These are phyloP conservation scores for Cutaneotrichosporon mucoides DNA, from an alignment of 1,284 basidiomycete species.

Conservation along the genomic window DNA sequence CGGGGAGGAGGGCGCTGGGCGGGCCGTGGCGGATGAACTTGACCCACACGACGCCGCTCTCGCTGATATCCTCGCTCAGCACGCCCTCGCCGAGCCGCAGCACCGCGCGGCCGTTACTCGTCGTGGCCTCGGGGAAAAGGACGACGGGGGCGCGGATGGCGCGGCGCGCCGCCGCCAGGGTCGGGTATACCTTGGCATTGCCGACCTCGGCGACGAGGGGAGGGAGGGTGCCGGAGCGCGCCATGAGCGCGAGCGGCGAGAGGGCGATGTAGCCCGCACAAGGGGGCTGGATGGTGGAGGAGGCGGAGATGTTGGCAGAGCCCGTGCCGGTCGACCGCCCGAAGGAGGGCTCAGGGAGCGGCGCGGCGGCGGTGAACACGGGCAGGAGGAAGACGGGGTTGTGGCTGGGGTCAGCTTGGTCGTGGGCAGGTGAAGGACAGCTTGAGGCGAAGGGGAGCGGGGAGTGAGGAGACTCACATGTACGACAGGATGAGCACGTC, in stretches of 20 bases:
- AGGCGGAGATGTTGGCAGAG: slow-evolving; percentile 59
- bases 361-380: slow-evolving; percentile 52
- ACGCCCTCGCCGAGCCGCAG: slow-evolving; percentile 67
- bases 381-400: slow-evolving; percentile 78
- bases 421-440: too few species aligned
- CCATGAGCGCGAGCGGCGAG: slow-evolving; percentile 62
- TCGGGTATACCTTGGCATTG: slow-evolving; percentile 26
- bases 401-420: slow-evolving; percentile 56
- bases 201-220: slow-evolving; percentile 48
- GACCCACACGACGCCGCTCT: slow-evolving; percentile 59
- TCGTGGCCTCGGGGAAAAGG: slow-evolving; percentile 84
- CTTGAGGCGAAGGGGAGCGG: too few species aligned
- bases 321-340: slow-evolving; percentile 55
- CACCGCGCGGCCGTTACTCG: slow-evolving; percentile 76
- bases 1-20: slow-evolving; percentile 59
- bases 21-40: slow-evolving; percentile 81
- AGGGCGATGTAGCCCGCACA: slow-evolving; percentile 59
- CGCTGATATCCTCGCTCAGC: slow-evolving; percentile 52
- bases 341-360: slow-evolving; percentile 24
- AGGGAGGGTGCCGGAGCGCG: slow-evolving; percentile 32
- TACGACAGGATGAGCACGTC: slow-evolving; percentile 81
- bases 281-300: slow-evolving; percentile 16
- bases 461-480: too few species aligned
- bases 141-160: slow-evolving; percentile 59
- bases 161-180: slow-evolving; percentile 42